Evolutionary conservation across 208 protist species (phyloP).

Genomic region (Endotrypanum monterogeii): DNA sequence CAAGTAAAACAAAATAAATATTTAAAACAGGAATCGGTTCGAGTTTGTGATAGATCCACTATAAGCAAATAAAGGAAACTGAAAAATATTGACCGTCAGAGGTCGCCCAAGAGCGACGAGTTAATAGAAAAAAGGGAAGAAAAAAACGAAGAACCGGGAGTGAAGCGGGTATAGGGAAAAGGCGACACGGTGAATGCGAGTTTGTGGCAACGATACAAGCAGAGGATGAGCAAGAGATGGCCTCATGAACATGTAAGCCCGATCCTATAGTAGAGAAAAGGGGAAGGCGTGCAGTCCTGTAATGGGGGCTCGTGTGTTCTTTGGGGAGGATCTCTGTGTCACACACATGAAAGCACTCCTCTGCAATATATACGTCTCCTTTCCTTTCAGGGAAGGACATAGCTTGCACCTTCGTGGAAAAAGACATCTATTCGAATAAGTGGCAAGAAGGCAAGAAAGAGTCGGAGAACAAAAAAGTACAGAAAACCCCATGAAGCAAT

Average conservation of each 20-base stretch:
- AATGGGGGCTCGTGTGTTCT: neutral
- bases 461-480: no score
- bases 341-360: neutral
- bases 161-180: neutral
- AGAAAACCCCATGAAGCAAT: neutral
- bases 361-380: neutral
- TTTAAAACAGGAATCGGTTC: neutral
- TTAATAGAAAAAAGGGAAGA: neutral
- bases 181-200: neutral
- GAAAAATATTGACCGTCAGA: neutral
- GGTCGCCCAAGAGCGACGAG: neutral
- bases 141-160: neutral
- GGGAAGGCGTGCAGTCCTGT: no score
- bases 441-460: neutral
- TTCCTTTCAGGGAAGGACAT: neutral
- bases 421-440: neutral
- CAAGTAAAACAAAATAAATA: no score
- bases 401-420: neutral
- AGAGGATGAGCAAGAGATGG: neutral
- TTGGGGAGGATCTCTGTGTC: neutral
- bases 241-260: no score
- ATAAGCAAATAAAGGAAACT: neutral
- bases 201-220: neutral
- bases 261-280: no score
- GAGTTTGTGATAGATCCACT: neutral